These are phyloP conservation scores for Xylaria hypoxylon DNA, from an alignment of 2,329 filamentous ascomycete genomes.

Conservation along the genomic window DNA sequence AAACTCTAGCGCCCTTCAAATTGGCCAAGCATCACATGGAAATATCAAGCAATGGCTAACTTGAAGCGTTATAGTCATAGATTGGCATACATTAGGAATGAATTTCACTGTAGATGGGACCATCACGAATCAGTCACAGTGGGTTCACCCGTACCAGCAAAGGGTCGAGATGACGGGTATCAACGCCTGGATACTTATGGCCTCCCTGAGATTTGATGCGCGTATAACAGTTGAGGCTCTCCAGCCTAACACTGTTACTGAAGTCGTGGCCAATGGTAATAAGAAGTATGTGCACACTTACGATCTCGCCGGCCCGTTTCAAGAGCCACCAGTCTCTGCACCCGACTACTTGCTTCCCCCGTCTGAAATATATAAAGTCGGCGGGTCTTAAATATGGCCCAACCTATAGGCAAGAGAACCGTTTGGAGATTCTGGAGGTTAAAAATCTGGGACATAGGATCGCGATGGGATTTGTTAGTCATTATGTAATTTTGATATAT, in stretches of 20 bases:
- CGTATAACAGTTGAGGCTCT: conserved; percentile 45
- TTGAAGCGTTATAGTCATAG: conserved; percentile 22
- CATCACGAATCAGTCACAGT: conserved; percentile 38
- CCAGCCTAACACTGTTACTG: conserved; percentile 25
- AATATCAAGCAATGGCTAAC: conserved; percentile 6
- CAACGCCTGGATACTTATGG: conserved; percentile 47
- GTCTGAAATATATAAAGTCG: background rate
- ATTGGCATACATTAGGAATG: conserved; percentile 24
- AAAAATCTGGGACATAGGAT: background rate
- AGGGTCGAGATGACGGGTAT: conserved; percentile 49
- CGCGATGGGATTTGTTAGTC: background rate
- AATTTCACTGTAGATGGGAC: conserved; percentile 14
- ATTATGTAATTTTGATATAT: background rate
- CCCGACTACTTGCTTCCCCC: conserved; percentile 27
- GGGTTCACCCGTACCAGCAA: conserved; percentile 45
- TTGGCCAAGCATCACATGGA: background rate
- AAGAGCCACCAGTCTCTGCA: conserved; percentile 29
- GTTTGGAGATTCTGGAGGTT: background rate
- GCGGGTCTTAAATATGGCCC: background rate
- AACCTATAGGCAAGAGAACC: background rate
- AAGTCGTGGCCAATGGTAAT: conserved; percentile 40
- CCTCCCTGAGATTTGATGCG: conserved; percentile 44
- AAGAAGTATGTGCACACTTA: conserved; percentile 30
- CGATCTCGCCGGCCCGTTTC: conserved; percentile 39
- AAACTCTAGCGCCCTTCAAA: background rate